Evolutionary conservation across 176 grass and related monocot species (phyloP).

Genomic region (Stipa capillata): DNA sequence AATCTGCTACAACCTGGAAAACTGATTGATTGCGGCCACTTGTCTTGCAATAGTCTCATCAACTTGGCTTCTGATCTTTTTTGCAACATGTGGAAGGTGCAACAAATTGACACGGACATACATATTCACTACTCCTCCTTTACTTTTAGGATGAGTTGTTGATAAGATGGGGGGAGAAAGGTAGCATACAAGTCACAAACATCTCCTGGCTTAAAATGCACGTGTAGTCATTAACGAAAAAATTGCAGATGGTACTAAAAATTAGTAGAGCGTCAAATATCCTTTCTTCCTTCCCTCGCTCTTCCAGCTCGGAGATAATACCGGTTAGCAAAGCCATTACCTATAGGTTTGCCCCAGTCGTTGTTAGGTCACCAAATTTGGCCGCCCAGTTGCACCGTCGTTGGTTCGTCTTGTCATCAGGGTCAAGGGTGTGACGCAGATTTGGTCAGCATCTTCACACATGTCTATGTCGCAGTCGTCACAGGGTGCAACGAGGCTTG

Average conservation of each 20-base stretch:
- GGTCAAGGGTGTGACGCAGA: no score
- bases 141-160: neutral
- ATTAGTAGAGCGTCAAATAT: neutral
- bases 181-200: no score
- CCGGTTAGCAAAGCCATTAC: neutral
- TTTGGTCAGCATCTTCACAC: no score
- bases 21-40: neutral
- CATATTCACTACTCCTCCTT: neutral
- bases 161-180: no score
- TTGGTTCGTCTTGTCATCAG: neutral
- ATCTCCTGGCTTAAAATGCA: no score
- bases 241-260: no score
- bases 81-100: neutral
- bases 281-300: neutral
- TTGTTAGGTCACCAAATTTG: neutral
- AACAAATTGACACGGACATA: neutral
- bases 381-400: no score
- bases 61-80: neutral
- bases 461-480: neutral
- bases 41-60: neutral
- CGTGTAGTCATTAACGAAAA: neutral
- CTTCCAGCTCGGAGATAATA: no score
- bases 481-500: no score
- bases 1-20: neutral
- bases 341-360: neutral